Evolutionary conservation across 139 green algal genomes (phyloP), one percentile per base, ranked within the genome.

Genomic region (Chlamydomonas eustigma): DNA sequence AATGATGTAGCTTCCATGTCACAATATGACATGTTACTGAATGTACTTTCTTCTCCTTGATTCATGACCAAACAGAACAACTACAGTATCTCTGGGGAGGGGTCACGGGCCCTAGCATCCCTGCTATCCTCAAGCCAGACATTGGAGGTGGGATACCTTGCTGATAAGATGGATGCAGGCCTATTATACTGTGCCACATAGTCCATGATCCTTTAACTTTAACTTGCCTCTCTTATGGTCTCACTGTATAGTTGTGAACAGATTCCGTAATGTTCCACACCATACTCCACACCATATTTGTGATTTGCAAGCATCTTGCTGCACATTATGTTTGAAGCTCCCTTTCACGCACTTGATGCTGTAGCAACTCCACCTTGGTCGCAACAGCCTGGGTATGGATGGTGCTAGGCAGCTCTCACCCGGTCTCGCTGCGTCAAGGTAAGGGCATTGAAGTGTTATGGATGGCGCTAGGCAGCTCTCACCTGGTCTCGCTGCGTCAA

Each of bases 81-180:
- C 63, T 82, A 82, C 64, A 78, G 37, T 24, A 78, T 87, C 37
- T 78, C 77, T 24, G 50, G 50, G 0, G 81, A 83, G 32, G 81
- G 78, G 0, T 37, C 51, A 0, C 37, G 75, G 33, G 78, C 81
- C 39, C 81, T 87, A 37, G 78, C 65, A 6, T 51, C 24, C 5
- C 73, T 81, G 28, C 78, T 87, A 32, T 28, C 36, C 1, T 3
- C 74, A 0, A 65, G 51, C 39, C 32, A 32, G 3, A 51, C 70
- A 1, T 64, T 82, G 2, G 38, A 75, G 71, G 74, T 77, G 30
- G 2, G 58, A 5, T 32, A 24, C 58, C n/a, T n/a, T n/a, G n/a
- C n/a, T n/a, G n/a, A n/a, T n/a, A n/a, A n/a, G n/a, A n/a, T n/a
- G n/a, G n/a, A n/a, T n/a, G n/a, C n/a, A n/a, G n/a, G n/a, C n/a